These are phyloP conservation scores for Plectosphaerella sp. DNA, from an alignment of 2,329 filamentous ascomycete genomes.

Conservation along the genomic window DNA sequence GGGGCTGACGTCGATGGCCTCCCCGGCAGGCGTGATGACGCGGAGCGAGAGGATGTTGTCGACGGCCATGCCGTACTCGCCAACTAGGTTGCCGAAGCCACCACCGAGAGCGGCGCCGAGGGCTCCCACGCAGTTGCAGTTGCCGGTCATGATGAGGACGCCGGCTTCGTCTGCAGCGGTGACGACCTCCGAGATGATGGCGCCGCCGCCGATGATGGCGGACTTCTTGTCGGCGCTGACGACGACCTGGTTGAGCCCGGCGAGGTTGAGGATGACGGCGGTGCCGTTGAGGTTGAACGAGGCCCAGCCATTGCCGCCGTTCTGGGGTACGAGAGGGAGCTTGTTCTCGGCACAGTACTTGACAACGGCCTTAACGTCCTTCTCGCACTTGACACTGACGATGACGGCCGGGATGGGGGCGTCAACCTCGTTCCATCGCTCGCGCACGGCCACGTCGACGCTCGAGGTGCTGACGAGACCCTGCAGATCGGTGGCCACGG, in stretches of 20 bases:
- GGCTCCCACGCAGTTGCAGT: constrained; percentile 20
- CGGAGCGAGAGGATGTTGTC: constrained; percentile 27
- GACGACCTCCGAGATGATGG: constrained; percentile 7
- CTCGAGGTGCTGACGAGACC: constrained; percentile 1
- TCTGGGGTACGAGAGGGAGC: constrained; percentile 9
- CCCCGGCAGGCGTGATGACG: constrained; percentile 20
- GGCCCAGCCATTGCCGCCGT: constrained; percentile 13
- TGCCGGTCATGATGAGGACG: constrained; percentile 12
- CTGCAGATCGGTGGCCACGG: constrained; percentile 3
- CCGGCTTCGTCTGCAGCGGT: constrained; percentile 3
- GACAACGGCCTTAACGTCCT: constrained; percentile 10
- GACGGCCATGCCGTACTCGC: constrained; percentile 14
- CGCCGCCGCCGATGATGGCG: constrained; percentile 12
- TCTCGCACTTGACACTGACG: constrained; percentile 11
- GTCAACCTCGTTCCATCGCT: constrained; percentile 13
- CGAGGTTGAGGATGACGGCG: constrained; percentile 18
- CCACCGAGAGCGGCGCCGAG: constrained; percentile 14
- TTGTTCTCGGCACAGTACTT: constrained; percentile 5
- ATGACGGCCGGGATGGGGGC: constrained; percentile 12
- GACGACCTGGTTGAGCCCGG: constrained; percentile 13
- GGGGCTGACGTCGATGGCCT: constrained; percentile 15
- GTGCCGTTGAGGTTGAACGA: constrained; percentile 8
- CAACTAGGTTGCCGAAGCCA: constrained; percentile 11
- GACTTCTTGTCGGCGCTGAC: constrained; percentile 11
- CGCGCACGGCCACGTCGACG: constrained; percentile 3